A percentile compares a stretch with the other conserved stretches of the same genome.
phyloP scores from a whole-genome alignment of 768 basidiomycete species.

The Fomitopsis pulvina region DNA sequence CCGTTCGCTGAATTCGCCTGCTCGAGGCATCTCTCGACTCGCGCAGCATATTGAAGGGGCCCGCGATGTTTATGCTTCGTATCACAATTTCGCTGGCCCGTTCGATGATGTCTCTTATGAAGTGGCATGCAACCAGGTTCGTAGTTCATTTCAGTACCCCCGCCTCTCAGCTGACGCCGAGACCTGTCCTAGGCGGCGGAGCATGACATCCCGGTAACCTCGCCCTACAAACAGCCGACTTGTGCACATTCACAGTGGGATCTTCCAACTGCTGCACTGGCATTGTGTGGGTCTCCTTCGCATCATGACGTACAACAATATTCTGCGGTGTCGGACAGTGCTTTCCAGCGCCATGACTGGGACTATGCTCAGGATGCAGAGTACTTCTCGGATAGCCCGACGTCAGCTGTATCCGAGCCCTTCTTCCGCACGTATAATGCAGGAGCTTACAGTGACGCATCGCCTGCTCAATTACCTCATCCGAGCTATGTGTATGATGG shows the following conservation, averaged over 20 bases:
- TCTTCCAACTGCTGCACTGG: background rate
- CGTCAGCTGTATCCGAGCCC: background rate
- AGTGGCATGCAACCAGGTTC: background rate
- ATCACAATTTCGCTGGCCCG: background rate
- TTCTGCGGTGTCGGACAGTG: background rate
- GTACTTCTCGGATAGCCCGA: background rate
- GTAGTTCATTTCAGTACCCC: background rate
- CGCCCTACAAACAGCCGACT: too few relatives aligned
- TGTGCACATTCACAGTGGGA: too few relatives aligned
- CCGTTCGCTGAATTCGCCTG: background rate
- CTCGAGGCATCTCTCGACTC: background rate
- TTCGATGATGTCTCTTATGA: background rate
- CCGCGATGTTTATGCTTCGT: background rate
- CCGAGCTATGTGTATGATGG: too few relatives aligned
- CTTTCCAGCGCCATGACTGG: background rate
- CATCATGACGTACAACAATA: background rate
- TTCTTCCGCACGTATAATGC: background rate
- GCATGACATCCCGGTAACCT: too few relatives aligned
- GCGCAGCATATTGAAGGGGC: background rate
- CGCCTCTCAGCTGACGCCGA: too few relatives aligned
- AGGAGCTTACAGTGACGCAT: background rate
- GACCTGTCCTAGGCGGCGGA: too few relatives aligned
- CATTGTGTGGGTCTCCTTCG: background rate
- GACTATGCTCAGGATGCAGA: background rate
- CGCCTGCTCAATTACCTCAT: background rate